Evolutionary conservation across 169 alveolate species (phyloP), one percentile per base, ranked within the genome.

Genomic region (Plasmodium chabaudi): DNA sequence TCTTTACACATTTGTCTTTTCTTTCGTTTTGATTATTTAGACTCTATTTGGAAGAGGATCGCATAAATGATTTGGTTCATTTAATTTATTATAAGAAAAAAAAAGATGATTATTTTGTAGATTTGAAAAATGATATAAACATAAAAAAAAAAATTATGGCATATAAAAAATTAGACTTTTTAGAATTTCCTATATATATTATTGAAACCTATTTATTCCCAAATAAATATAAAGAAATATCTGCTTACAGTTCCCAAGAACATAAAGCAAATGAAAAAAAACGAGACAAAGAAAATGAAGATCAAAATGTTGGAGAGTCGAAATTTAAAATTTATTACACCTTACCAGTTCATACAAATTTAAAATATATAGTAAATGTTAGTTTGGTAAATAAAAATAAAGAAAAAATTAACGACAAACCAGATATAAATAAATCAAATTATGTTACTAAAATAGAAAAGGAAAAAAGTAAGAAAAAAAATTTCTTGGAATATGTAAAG

Each of bases 271-370:
- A 25, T 1, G 57, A 46, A 21, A 21, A 63, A 49, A 75, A 75
- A 5, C 47, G 19, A 6, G 68, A 55, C 13, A 19, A 9, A 44
- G 13, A 9, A n/a, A 42, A 71, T 10, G 49, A 9, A 12, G 49
- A 27, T 57, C 5, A 13, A 57, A 19, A 13, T 57, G 10, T n/a
- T 15, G 55, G 39, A 0, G 84, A 67, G 9, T 21, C 53, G 7
- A 79, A 79, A 25, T 79, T 79, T 79, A 79, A 79, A 79, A 64
- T 79, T 53, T 79, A 67, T 42, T 79, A 79, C 55, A 79, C 89
- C 2, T 34, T 67, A 46, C 84, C 89, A 6, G 53, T 27, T 19
- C 89, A 79, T 60, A 79, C 89, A 13, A 79, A 79, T 49, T 79
- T 79, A 61, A 79, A 79, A 56, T 79, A 42, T 42, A 79, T 79